A percentile compares a stretch with the other conserved stretches of the same genome.
These are phyloP conservation scores for Globisporangium takayamanum DNA, from an alignment of 352 stramenopile species.

Conservation along the genomic window DNA sequence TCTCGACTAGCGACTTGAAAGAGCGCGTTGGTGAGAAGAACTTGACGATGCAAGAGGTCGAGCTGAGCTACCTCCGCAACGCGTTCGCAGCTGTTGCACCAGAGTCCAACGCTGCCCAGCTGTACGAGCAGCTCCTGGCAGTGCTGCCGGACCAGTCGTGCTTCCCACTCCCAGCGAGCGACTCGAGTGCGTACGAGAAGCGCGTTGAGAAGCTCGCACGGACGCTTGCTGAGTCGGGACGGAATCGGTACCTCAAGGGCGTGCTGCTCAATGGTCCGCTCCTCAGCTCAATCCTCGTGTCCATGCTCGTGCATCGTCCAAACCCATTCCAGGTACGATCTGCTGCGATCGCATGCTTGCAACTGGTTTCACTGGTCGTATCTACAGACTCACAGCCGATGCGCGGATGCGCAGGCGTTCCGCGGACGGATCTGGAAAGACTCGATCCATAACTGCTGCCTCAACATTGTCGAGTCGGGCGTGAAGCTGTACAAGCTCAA, in stretches of 20 bases:
- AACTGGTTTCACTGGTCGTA: not conserved
- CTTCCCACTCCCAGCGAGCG: constrained; percentile 36
- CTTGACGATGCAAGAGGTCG: constrained; percentile 43
- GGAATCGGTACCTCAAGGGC: constrained; percentile 61
- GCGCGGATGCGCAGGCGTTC: constrained; percentile 35
- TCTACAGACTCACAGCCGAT: not conserved
- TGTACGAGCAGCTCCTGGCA: constrained; percentile 39
- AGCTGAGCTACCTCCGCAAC: constrained; percentile 56
- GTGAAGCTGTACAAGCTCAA: constrained; percentile 76
- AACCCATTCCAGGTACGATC: constrained; percentile 54
- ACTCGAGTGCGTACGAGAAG: constrained; percentile 43
- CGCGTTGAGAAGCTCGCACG: constrained; percentile 57
- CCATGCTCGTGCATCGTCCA: constrained; percentile 61
- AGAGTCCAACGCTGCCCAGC: constrained; percentile 11
- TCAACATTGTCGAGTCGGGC: constrained; percentile 71
- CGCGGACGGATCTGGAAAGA: constrained; percentile 65
- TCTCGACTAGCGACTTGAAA: constrained; percentile 55
- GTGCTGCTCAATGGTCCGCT: constrained; percentile 70
- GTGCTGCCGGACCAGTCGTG: constrained; percentile 55
- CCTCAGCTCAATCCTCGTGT: constrained; percentile 62
- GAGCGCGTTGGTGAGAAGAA: constrained; percentile 47
- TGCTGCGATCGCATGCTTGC: not conserved
- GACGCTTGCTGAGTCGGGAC: constrained; percentile 46
- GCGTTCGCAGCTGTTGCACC: constrained; percentile 29
- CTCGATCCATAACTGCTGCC: constrained; percentile 73